phyloP scores from a whole-genome alignment of 225 moss, liverwort and hornwort species.

The Rhytidiadelphus loreus region DNA sequence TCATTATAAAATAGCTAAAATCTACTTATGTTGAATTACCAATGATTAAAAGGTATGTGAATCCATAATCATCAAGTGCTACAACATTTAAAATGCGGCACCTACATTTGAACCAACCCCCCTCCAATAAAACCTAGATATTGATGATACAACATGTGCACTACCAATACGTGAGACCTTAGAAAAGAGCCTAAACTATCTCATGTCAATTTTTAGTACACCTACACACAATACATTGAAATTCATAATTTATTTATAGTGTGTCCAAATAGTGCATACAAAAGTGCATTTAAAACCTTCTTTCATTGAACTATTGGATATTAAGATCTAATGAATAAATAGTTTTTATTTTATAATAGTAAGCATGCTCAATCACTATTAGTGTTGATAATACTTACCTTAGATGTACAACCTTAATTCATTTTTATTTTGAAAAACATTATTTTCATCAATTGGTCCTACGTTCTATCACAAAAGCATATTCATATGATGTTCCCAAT shows the following conservation, averaged over 20 bases:
- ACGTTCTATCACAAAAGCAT: neutral
- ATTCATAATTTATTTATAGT: neutral
- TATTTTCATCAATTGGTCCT: neutral
- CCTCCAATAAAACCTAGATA: neutral
- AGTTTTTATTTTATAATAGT: fast-evolving
- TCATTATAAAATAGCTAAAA: neutral
- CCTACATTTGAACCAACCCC: neutral
- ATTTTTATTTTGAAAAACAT: neutral
- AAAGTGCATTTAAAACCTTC: neutral
- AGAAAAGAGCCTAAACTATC: neutral
- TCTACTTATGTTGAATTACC: fast-evolving
- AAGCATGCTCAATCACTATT: fast-evolving
- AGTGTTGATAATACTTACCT: neutral
- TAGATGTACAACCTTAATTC: neutral
- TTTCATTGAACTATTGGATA: neutral
- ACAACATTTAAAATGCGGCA: fast-evolving
- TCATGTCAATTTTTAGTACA: neutral
- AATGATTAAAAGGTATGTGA: neutral
- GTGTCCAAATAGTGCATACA: neutral
- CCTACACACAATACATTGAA: neutral
- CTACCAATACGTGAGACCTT: neutral
- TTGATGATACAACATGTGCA: neutral
- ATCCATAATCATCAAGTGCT: fast-evolving
- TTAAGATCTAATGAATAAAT: neutral
- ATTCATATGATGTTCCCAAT: neutral